Conservation (phyloP, 495 filamentous ascomycete genomes). For the Patellaria atrata region DNA sequence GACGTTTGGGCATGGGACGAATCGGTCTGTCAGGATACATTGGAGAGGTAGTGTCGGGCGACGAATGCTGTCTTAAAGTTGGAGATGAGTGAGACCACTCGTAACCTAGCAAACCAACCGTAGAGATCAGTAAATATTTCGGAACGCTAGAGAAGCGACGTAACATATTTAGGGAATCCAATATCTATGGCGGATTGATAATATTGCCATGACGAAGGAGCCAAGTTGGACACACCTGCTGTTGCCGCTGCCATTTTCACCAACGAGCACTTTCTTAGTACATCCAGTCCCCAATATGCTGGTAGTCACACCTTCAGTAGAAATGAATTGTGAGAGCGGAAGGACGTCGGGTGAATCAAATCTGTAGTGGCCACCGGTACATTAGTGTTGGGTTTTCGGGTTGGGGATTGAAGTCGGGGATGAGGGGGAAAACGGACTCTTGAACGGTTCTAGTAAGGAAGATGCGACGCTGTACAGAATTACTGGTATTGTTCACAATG, state of each 20-base stretch:
- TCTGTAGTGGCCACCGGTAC: too few species aligned
- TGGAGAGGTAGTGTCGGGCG: slow-evolving; percentile 58
- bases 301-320: too few species aligned
- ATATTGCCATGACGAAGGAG: neutral
- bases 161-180: slow-evolving; percentile 1
- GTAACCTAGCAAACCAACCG: slow-evolving; percentile 16
- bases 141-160: neutral
- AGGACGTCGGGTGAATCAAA: too few species aligned
- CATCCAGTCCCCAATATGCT: too few species aligned
- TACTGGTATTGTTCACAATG: too few species aligned
- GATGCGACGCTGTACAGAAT: too few species aligned
- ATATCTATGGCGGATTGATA: slow-evolving; percentile 7
- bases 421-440: too few species aligned
- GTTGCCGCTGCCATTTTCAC: slow-evolving; percentile 20
- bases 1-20: slow-evolving; percentile 78
- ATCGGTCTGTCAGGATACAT: slow-evolving; percentile 82
- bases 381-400: too few species aligned
- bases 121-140: slow-evolving; percentile 10
- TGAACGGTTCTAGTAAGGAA: too few species aligned
- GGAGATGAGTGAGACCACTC: slow-evolving; percentile 20
- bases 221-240: slow-evolving; percentile 20
- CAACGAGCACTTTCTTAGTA: too few species aligned
- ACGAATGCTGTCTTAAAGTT: slow-evolving; percentile 31
- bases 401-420: too few species aligned
- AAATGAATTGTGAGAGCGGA: too few species aligned